These are phyloP conservation scores for Daldinia eschscholtzii DNA, from an alignment of 2,329 filamentous ascomycete species.

Conservation along the genomic window DNA sequence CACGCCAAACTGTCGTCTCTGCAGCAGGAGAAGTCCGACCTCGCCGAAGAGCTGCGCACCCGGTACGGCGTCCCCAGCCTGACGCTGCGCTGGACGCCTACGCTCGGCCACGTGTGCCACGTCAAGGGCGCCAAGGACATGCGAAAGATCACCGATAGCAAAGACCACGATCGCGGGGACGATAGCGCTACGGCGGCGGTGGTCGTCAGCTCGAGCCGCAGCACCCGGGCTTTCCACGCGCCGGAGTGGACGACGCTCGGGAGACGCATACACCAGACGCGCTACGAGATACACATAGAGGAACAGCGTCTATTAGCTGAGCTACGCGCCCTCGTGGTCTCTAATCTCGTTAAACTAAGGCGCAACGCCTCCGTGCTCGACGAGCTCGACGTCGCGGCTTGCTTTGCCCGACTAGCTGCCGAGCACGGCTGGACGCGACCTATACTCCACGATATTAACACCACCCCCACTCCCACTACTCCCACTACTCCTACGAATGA, in stretches of 20 bases:
- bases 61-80: constrained; percentile 74
- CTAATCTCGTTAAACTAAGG: constrained; percentile 85
- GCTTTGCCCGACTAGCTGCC: constrained; percentile 82
- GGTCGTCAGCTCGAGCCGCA: constrained; percentile 80
- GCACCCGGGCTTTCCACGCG: constrained; percentile 86
- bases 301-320: constrained; percentile 83
- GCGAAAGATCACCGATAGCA: constrained; percentile 46
- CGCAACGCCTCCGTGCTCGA: constrained; percentile 93
- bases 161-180: constrained; percentile 16
- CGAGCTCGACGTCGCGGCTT: constrained; percentile 90
- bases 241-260: constrained; percentile 88
- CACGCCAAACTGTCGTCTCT: constrained; percentile 76
- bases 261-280: constrained; percentile 80
- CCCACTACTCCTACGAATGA: neutral
- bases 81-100: constrained; percentile 86
- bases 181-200: constrained; percentile 35
- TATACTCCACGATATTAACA: constrained; percentile 68
- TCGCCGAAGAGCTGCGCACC: constrained; percentile 72
- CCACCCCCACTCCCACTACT: neutral
- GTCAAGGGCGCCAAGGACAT: constrained; percentile 82
- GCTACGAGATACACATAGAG: constrained; percentile 82
- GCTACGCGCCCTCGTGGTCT: constrained; percentile 81
- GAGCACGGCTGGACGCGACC: constrained; percentile 83
- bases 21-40: constrained; percentile 67
- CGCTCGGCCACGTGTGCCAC: constrained; percentile 90